Conservation (phyloP, 495 filamentous ascomycete genomes). For the Hyaloscypha finlandica region DNA sequence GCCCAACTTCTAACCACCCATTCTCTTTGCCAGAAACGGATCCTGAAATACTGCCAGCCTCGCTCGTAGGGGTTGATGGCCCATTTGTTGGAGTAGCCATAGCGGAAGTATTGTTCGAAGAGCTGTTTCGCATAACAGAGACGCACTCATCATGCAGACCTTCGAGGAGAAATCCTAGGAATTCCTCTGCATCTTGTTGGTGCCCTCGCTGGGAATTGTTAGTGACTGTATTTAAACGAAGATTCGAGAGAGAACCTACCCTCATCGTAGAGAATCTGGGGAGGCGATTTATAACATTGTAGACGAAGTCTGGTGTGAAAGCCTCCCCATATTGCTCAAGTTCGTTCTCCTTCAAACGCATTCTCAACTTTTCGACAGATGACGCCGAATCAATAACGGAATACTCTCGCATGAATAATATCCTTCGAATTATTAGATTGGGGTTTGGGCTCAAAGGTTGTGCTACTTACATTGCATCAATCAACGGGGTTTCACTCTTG, state of each 20-base stretch:
- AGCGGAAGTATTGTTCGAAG: slow-evolving; percentile 41
- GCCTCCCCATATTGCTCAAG: slow-evolving; percentile 89
- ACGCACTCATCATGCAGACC: slow-evolving; percentile 92
- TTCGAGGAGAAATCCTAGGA: slow-evolving; percentile 90
- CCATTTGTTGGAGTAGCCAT: slow-evolving; percentile 42
- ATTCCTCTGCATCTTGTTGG: slow-evolving; percentile 98
- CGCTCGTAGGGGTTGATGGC: slow-evolving; percentile 40
- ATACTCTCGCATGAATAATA: slow-evolving; percentile 96
- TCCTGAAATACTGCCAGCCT: slow-evolving; percentile 23
- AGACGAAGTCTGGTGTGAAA: slow-evolving; percentile 93
- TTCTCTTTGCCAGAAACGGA: slow-evolving; percentile 41
- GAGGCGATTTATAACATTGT: slow-evolving; percentile 83
- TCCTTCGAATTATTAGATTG: slow-evolving; percentile 53
- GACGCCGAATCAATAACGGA: slow-evolving; percentile 76
- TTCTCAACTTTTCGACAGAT: slow-evolving; percentile 70
- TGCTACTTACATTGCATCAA: slow-evolving; percentile 85
- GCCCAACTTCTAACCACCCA: slow-evolving; percentile 93
- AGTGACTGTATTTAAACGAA: neutral
- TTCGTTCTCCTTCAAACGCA: slow-evolving; percentile 76
- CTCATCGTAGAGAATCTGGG: slow-evolving; percentile 91
- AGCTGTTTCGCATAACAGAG: slow-evolving; percentile 63
- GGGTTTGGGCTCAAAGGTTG: neutral
- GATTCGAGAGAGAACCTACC: slow-evolving; percentile 33
- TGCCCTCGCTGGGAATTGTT: slow-evolving; percentile 63
- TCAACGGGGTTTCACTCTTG: slow-evolving; percentile 88